These are phyloP conservation scores for Medicago truncatula DNA, from an alignment of 306 rosid genomes.

Conservation along the genomic window DNA sequence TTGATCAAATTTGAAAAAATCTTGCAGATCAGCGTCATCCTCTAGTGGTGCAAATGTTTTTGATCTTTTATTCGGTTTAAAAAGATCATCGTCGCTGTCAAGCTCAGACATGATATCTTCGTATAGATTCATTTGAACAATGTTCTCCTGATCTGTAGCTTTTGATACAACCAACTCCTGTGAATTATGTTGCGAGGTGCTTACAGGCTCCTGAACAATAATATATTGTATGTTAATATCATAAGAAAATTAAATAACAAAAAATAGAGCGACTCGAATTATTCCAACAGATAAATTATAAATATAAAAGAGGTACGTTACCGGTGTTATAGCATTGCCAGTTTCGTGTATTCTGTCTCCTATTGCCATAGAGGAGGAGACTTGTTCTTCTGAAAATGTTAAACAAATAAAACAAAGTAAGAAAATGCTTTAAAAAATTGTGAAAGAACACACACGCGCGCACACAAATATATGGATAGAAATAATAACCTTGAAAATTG, in stretches of 20 bases:
- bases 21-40: neutral
- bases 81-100: neutral
- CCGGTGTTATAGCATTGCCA: neutral
- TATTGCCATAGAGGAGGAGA: neutral
- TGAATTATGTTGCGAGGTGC: neutral
- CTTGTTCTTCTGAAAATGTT: slow-evolving; percentile 15
- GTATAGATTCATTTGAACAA: neutral
- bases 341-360: neutral
- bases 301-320: neutral
- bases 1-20: neutral
- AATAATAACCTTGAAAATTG: slow-evolving; percentile 18
- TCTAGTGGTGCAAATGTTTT: neutral
- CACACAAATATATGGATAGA: too few species aligned
- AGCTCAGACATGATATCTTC: neutral
- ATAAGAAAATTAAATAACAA: too few species aligned
- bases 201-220: neutral
- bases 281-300: neutral
- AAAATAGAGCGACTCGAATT: neutral
- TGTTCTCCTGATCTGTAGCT: neutral
- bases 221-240: neutral
- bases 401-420: neutral
- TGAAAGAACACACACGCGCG: neutral
- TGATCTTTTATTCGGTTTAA: neutral
- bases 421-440: too few species aligned
- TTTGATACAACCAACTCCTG: neutral